Percentiles rank a stretch among this genome's conserved stretches.
phyloP scores from a whole-genome alignment of 495 filamentous ascomycete species.

The Penicillium taxi region DNA sequence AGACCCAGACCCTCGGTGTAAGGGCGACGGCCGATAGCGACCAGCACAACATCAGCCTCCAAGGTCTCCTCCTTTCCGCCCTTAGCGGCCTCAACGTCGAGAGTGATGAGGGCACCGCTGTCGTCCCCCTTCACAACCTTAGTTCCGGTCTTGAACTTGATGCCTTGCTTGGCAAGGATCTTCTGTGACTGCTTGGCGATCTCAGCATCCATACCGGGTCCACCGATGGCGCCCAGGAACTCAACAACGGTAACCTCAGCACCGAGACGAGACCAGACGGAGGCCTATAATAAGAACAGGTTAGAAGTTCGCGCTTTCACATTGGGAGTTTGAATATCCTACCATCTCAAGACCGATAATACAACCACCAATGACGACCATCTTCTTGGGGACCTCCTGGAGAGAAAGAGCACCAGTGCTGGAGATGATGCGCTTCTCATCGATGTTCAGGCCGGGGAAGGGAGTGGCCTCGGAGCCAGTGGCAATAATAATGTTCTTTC shows the following conservation, averaged over 20 bases:
- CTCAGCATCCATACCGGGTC: conserved; percentile 94
- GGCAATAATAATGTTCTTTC: conserved; percentile 96
- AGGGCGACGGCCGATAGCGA: conserved; percentile 90
- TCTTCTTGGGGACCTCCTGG: conserved; percentile 86
- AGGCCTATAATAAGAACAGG: conserved; percentile 47
- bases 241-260: conserved; percentile 95
- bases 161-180: conserved; percentile 90
- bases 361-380: conserved; percentile 96
- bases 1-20: conserved; percentile 87
- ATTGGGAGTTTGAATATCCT: no score
- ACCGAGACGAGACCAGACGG: conserved; percentile 91
- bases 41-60: conserved; percentile 91
- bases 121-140: conserved; percentile 86
- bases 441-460: conserved; percentile 91
- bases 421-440: conserved; percentile 94
- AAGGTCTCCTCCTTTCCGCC: conserved; percentile 90
- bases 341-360: conserved; percentile 99
- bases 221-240: conserved; percentile 92
- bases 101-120: conserved; percentile 62
- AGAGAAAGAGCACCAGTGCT: conserved; percentile 91
- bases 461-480: conserved; percentile 91
- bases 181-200: conserved; percentile 89
- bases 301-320: no score
- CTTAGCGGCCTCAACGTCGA: conserved; percentile 87
- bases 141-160: conserved; percentile 96